Evolutionary conservation across 139 green algal species (phyloP).

Genomic region (Nannochloris sp.): DNA sequence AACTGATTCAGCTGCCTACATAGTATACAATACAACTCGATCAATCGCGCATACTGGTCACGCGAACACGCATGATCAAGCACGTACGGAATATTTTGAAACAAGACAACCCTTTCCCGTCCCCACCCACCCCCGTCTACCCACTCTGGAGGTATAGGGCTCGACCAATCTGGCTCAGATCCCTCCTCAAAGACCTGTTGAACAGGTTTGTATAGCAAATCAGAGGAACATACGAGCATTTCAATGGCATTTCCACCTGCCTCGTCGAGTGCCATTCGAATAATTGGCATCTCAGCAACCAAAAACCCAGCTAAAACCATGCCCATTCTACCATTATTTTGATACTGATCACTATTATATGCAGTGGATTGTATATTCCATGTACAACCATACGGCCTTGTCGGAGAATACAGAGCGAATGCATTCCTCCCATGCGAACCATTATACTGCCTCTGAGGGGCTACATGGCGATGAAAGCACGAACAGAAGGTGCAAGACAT

Average conservation of each 20-base stretch:
- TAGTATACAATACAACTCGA: conserved; percentile 3
- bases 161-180: conserved; percentile 15
- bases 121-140: conserved; percentile 24
- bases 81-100: conserved; percentile 10
- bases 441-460: no score
- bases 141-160: conserved; percentile 8
- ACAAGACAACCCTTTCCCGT: conserved; percentile 14
- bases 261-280: conserved; percentile 16
- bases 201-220: not conserved
- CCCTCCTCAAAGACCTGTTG: not conserved
- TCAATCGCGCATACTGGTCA: no score
- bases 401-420: no score
- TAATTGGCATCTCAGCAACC: conserved; percentile 14
- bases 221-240: not conserved
- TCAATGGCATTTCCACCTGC: conserved; percentile 7
- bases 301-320: conserved; percentile 16
- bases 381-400: no score
- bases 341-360: no score
- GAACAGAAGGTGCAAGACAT: no score
- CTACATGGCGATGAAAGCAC: no score
- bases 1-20: not conserved
- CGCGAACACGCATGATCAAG: no score
- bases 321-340: no score
- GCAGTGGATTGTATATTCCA: no score
- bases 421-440: no score